Conservation (phyloP, 2,329 filamentous ascomycete genomes). For the Magnaporthiopsis poae region DNA sequence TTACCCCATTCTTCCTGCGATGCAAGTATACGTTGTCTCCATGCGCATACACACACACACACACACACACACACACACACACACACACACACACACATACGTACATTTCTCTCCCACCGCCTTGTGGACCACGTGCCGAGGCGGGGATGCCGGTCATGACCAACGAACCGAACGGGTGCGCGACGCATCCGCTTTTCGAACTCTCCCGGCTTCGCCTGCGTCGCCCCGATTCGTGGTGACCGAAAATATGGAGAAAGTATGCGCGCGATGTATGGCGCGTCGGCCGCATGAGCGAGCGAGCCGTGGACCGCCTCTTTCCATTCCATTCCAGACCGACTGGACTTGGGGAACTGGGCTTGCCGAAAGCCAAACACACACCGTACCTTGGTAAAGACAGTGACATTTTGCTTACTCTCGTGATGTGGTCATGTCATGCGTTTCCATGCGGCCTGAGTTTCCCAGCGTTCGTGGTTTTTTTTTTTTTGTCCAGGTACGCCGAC, state of each 20-base stretch:
- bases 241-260: neutral
- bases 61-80: too few relatives aligned
- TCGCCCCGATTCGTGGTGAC: neutral
- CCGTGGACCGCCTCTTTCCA: too few relatives aligned
- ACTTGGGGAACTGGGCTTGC: neutral
- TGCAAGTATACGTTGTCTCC: neutral
- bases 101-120: neutral
- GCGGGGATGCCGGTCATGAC: neutral
- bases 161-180: neutral
- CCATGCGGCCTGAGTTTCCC: too few relatives aligned
- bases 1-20: too few relatives aligned
- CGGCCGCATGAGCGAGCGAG: neutral
- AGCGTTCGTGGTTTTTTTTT: neutral
- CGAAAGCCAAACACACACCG: neutral
- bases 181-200: neutral
- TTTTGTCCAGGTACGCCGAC: neutral
- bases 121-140: neutral
- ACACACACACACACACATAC: neutral
- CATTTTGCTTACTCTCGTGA: too few relatives aligned
- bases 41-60: neutral
- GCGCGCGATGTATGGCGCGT: neutral
- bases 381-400: too few relatives aligned
- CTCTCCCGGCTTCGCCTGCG: neutral
- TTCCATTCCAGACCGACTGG: neutral
- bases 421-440: neutral